A percentile compares a stretch with the other conserved stretches of the same genome.
Conservation (phyloP, 768 basidiomycete species). For the Cystofilobasidium bisporidii region DNA sequence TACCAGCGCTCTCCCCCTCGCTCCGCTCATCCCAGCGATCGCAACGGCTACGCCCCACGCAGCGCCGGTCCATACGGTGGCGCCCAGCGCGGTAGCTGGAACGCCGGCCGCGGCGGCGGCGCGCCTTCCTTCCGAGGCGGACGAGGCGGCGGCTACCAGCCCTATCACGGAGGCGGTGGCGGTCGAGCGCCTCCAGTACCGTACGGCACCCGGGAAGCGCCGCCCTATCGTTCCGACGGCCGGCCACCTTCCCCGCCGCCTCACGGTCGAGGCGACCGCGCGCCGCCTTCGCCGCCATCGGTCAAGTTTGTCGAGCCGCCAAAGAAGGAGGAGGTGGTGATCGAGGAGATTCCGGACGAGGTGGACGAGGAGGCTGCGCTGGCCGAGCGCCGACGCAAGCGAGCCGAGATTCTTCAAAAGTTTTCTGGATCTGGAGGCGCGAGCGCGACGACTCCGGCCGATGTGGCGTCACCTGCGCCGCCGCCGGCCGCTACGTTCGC, state of each 20-base stretch:
- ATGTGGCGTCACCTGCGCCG: background rate
- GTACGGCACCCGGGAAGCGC: background rate
- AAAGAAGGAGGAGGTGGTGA: slow-evolving; percentile 4
- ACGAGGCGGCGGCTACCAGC: background rate
- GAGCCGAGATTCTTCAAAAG: slow-evolving; percentile 20
- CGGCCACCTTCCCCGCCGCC: background rate
- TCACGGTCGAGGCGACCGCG: background rate
- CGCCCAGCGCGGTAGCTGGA: background rate
- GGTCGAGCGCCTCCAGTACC: background rate
- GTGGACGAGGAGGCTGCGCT: slow-evolving; percentile 25
- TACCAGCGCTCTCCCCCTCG: background rate
- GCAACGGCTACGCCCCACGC: background rate
- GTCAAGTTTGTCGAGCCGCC: background rate
- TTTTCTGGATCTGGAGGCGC: slow-evolving; percentile 12
- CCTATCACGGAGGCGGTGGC: background rate
- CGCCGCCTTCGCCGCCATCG: background rate
- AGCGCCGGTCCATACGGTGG: background rate
- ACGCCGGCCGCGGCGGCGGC: background rate
- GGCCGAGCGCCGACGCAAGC: slow-evolving; percentile 20
- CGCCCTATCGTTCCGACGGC: background rate
- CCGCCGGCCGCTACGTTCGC: background rate
- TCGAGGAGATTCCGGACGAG: slow-evolving; percentile 23
- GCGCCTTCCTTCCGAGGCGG: background rate
- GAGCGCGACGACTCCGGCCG: slow-evolving; percentile 3
- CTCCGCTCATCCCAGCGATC: background rate